Percentiles rank a stretch among this genome's conserved stretches.
Evolutionary conservation across 768 basidiomycete species (phyloP).

Genomic region (Tricholoma matsutake): DNA sequence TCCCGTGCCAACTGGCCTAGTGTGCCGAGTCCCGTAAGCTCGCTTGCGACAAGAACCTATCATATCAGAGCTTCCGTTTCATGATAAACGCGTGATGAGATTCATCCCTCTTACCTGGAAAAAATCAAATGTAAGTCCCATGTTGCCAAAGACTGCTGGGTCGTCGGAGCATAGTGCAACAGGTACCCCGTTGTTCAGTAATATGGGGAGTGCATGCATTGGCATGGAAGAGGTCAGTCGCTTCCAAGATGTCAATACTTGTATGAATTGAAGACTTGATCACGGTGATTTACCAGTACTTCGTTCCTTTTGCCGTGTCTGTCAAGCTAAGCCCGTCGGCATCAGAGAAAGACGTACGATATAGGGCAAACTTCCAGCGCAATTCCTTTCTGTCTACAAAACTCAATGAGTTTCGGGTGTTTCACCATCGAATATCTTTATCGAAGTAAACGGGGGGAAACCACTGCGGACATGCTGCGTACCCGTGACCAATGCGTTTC

Average conservation of each 20-base stretch:
- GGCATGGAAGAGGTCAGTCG: conserved; percentile 77
- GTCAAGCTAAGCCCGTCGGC: background rate
- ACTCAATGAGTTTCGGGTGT: conserved; percentile 69
- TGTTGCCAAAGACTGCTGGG: conserved; percentile 73
- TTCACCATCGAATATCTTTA: conserved; percentile 70
- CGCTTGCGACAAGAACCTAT: conserved; percentile 66
- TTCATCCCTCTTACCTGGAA: conserved; percentile 50
- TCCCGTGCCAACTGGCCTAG: conserved; percentile 63
- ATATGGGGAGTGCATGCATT: conserved; percentile 70
- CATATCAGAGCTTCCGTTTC: background rate
- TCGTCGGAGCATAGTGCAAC: conserved; percentile 75
- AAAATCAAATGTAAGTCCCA: conserved; percentile 77
- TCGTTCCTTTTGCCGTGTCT: conserved; percentile 51
- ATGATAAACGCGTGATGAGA: too few species aligned
- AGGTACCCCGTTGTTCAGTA: conserved; percentile 70
- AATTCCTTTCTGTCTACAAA: conserved; percentile 61
- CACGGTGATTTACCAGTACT: conserved; percentile 48
- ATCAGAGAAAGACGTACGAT: conserved; percentile 50
- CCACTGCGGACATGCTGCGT: conserved; percentile 3
- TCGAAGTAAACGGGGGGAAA: background rate
- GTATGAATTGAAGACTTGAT: background rate
- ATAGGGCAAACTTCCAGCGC: conserved; percentile 78
- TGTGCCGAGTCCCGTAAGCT: conserved; percentile 61
- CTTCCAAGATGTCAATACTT: conserved; percentile 28
- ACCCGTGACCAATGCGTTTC: conserved; percentile 83